These are phyloP conservation scores for Lablab purpureus DNA, from an alignment of 306 rosid genomes.

Conservation along the genomic window DNA sequence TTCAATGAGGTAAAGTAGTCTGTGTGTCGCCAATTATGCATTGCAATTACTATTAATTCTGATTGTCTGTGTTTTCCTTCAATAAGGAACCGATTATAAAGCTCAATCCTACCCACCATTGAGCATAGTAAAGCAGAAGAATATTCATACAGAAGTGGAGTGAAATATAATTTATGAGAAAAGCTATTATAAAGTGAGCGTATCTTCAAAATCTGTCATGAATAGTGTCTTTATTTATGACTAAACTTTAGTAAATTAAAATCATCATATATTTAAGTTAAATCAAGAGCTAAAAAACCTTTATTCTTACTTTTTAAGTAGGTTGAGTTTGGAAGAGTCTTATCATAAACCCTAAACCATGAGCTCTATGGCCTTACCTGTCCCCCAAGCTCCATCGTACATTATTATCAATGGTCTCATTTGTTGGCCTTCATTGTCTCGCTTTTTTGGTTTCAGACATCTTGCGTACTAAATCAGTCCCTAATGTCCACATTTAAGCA, in stretches of 20 bases:
- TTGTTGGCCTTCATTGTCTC: constrained; percentile 35
- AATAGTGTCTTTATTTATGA: neutral
- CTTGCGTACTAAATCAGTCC: constrained; percentile 31
- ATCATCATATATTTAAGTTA: neutral
- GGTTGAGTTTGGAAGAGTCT: neutral
- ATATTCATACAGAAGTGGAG: constrained; percentile 40
- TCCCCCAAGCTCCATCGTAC: constrained; percentile 35
- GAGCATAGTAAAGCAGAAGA: constrained; percentile 34
- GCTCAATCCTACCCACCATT: constrained; percentile 36
- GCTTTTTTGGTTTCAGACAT: constrained; percentile 29
- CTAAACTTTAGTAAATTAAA: neutral
- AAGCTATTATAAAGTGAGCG: constrained; percentile 3
- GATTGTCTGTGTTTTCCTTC: constrained; percentile 30
- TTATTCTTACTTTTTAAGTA: neutral
- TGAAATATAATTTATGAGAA: constrained; percentile 13
- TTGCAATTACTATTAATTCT: constrained; percentile 13
- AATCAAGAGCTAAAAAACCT: neutral
- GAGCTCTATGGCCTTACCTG: constrained; percentile 45
- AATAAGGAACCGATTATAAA: constrained; percentile 33
- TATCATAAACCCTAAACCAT: constrained; percentile 17
- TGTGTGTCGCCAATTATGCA: constrained; percentile 11
- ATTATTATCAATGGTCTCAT: constrained; percentile 50
- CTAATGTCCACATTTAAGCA: constrained; percentile 40
- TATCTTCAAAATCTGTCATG: neutral
- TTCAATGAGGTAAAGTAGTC: constrained; percentile 2